Base-by-base conservation (phyloP, 306 rosid species). In the Cucurbita argyrosperma region DNA sequence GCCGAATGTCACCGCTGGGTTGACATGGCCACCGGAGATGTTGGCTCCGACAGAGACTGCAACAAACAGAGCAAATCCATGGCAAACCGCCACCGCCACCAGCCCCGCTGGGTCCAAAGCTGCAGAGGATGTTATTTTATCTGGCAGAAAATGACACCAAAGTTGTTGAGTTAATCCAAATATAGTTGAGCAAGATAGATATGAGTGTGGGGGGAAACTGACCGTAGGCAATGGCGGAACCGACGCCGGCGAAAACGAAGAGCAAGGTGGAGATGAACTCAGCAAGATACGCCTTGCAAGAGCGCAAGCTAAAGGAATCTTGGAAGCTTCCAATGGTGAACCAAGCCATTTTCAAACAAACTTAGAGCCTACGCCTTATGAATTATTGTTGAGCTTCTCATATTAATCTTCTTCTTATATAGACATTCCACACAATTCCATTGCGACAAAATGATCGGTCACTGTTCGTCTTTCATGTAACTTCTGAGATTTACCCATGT, bases 1-100 rank as follows among this genome's bases (percentile, higher is more conserved):
- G 21, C 98, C 96, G 45, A 92, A 88, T n/a, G 96, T 92, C 71
- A 92, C 98, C 7, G 98, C 96, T 13, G 96, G 98, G 89, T 92
- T 92, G 4, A 92, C 96, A 78, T 92, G 98, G 4, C 96, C 98
- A 40, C 96, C 96, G 54, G 98, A 92, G 80, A 92, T 92, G 85
- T 90, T 92, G 76, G 96, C 96, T 19, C 89, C 88, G 74, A 90
- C 78, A 1, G 96, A 39, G 74, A 92, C 98, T 16, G 98, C 98
- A 63, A 90, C 96, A 72, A 92, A 92, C 7, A 92, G 85, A 81
- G 96, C 96, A 80, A 92, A 84, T 11, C 87, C 96, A 71, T 92
- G 98, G 85, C 90, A 86, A n/a, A 88, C 66, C 7, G 98, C 98
- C 62, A 92, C 77, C 74, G 89, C 96, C 47, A 88, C 85, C 30